Evolutionary conservation across 2,329 filamentous ascomycete genomes (phyloP).

Genomic region (Microdochium trichocladiopsis): DNA sequence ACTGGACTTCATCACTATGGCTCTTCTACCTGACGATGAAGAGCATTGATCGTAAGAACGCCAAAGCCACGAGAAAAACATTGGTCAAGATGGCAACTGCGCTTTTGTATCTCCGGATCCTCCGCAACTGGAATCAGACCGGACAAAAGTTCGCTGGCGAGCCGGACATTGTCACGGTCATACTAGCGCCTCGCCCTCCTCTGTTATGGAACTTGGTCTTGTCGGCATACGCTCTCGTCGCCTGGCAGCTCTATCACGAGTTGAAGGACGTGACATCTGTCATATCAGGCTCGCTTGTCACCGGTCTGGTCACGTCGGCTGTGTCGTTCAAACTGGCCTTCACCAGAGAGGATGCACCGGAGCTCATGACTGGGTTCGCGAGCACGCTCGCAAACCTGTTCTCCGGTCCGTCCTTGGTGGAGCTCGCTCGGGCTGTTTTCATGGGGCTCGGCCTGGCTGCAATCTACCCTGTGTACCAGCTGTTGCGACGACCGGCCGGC

Average conservation of each 20-base stretch:
- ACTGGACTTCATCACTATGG: conserved; percentile 77
- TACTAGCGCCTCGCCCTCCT: conserved; percentile 55
- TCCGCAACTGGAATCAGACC: conserved; percentile 88
- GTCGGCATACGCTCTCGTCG: conserved; percentile 59
- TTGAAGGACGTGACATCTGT: conserved; percentile 33
- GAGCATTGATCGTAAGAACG: conserved; percentile 8
- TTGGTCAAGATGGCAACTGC: conserved; percentile 32
- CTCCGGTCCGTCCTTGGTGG: conserved; percentile 36
- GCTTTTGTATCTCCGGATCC: conserved; percentile 56
- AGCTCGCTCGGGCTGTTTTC: conserved; percentile 43
- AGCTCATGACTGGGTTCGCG: conserved; percentile 54
- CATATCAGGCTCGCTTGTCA: conserved; percentile 30
- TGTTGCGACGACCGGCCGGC: conserved; percentile 7
- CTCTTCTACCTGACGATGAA: conserved; percentile 28
- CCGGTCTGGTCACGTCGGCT: conserved; percentile 42
- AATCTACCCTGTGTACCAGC: conserved; percentile 29
- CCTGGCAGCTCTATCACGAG: conserved; percentile 32
- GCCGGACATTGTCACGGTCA: conserved; percentile 72
- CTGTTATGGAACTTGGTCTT: conserved; percentile 71
- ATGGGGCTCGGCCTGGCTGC: conserved; percentile 32
- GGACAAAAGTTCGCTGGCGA: conserved; percentile 94
- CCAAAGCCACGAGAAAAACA: conserved; percentile 16
- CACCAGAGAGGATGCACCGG: conserved; percentile 79
- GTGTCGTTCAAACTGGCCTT: conserved; percentile 87
- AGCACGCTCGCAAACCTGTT: conserved; percentile 30